A percentile compares a stretch with the other conserved stretches of the same genome.
phyloP scores from a whole-genome alignment of 1,139 yeast species.

The Hyphopichia fennica region DNA sequence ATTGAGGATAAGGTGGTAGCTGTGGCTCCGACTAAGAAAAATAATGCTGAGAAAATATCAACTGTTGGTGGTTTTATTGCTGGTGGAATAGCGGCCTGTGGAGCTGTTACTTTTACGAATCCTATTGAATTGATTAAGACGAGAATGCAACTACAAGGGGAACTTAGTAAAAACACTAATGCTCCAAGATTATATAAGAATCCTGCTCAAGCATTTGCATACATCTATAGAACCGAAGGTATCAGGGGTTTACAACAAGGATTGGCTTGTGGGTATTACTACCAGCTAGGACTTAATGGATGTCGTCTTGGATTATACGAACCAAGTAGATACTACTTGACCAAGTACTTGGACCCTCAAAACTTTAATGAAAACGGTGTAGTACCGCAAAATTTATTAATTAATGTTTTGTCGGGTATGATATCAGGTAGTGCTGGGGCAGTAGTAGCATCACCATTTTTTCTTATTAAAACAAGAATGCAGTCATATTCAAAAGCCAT shows the following conservation, averaged over 20 bases:
- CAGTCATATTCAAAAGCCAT: slow-evolving; percentile 68
- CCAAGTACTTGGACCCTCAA: slow-evolving; percentile 56
- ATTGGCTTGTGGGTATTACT: slow-evolving; percentile 74
- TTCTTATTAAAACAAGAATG: slow-evolving; percentile 92
- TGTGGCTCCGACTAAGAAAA: slow-evolving; percentile 11
- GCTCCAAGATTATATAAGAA: slow-evolving; percentile 67
- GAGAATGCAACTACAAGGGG: slow-evolving; percentile 96
- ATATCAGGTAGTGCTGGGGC: slow-evolving; percentile 90
- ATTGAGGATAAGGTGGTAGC: neutral
- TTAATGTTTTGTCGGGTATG: slow-evolving; percentile 82
- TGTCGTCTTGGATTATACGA: slow-evolving; percentile 93
- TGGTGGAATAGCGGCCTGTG: slow-evolving; percentile 96
- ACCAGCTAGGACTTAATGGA: slow-evolving; percentile 90
- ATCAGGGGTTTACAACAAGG: slow-evolving; percentile 88
- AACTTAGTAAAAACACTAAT: slow-evolving; percentile 56
- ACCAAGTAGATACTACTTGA: slow-evolving; percentile 68
- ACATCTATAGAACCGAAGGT: slow-evolving; percentile 83
- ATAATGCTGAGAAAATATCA: slow-evolving; percentile 56
- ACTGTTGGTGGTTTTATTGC: slow-evolving; percentile 83
- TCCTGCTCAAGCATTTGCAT: slow-evolving; percentile 78
- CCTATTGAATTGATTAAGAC: slow-evolving; percentile 94
- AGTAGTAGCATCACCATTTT: slow-evolving; percentile 84
- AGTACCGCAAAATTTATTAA: slow-evolving; percentile 58
- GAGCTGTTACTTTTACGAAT: slow-evolving; percentile 95
- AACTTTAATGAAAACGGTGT: slow-evolving; percentile 38